Base-by-base conservation (phyloP, 371 early-diverging fungal genomes). In the Saksenaea oblongispora region DNA sequence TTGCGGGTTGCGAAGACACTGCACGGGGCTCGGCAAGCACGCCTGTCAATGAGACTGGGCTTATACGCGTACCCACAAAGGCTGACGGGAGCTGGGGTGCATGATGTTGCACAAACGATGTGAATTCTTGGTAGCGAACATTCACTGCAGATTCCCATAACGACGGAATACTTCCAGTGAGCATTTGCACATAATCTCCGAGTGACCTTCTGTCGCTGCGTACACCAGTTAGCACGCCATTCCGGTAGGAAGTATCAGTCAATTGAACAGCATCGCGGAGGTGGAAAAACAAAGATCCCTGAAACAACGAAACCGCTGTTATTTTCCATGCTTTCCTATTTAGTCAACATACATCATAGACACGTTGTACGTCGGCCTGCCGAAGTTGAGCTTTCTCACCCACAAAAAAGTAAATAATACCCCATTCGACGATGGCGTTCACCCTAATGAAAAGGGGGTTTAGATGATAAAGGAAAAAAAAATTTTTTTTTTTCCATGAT, bases 371-470 rank as follows among this genome's bases (percentile, higher is more conserved):
- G 59, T 76, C 71, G 17, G 70, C 64, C 31, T 65, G 67, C n/a
- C 61, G 41, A 8, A 79, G 34, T 51, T 51, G 31, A 1, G 76
- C 79, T 15, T 54, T 51, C 34, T 76, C 67, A 5, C 79, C 79
- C 10, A 72, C 67, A 56, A 79, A 66, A n/a, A 79, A 65, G 44
- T 79, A 79, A 9, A 67, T 58, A 10, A 70, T 64, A 39, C 63
- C 37, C 61, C 73, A 69, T 36, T 75, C 71, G n/a, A 72, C 24
- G 28, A 72, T 34, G 14, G 66, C 54, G 3, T 36, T 53, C 17
- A 63, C 39, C 74, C 78, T 78, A 59, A 1, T 3, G 41, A 4
- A 58, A 34, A 36, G 57, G 34, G 26, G 17, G 37, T 53, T 24
- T 36, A 15, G 24, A 9, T 34, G 17, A 35, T 14, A 44, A 15